These are phyloP conservation scores for Gynandropsis gynandra DNA, from an alignment of 345 rosid species.

Conservation along the genomic window DNA sequence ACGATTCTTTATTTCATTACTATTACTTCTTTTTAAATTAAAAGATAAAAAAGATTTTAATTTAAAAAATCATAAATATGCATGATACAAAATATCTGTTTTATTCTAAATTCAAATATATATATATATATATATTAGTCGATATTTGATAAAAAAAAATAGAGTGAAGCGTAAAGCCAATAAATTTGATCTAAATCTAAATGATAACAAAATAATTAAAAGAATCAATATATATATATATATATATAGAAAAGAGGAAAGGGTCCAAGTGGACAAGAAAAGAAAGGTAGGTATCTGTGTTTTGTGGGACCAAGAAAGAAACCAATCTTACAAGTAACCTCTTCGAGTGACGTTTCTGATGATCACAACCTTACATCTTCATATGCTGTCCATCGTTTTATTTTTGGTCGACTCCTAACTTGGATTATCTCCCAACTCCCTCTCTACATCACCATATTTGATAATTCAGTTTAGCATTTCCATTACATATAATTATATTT, in stretches of 20 bases:
- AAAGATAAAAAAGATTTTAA: too few relatives aligned
- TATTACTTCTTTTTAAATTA: too few relatives aligned
- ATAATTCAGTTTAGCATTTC: too few relatives aligned
- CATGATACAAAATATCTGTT: too few relatives aligned
- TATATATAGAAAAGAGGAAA: neutral
- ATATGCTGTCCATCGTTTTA: constrained; percentile 4
- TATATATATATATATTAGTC: too few relatives aligned
- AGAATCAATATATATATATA: neutral
- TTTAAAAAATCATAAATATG: too few relatives aligned
- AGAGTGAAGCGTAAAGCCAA: too few relatives aligned
- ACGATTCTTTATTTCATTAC: too few relatives aligned
- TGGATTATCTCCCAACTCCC: constrained; percentile 3
- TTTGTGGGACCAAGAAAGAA: constrained; percentile 20
- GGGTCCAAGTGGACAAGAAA: constrained; percentile 32
- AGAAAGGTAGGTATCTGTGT: constrained; percentile 30
- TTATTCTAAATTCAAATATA: too few relatives aligned
- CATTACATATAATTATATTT: too few relatives aligned
- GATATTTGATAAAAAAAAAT: too few relatives aligned
- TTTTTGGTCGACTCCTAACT: neutral
- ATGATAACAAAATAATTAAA: neutral
- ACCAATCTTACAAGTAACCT: constrained; percentile 32
- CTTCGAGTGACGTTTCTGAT: constrained; percentile 11
- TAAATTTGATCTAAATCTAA: neutral
- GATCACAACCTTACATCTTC: constrained; percentile 31
- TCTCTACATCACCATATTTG: neutral